phyloP scores from a whole-genome alignment of 305 asterid genomes.

The Vinca major region DNA sequence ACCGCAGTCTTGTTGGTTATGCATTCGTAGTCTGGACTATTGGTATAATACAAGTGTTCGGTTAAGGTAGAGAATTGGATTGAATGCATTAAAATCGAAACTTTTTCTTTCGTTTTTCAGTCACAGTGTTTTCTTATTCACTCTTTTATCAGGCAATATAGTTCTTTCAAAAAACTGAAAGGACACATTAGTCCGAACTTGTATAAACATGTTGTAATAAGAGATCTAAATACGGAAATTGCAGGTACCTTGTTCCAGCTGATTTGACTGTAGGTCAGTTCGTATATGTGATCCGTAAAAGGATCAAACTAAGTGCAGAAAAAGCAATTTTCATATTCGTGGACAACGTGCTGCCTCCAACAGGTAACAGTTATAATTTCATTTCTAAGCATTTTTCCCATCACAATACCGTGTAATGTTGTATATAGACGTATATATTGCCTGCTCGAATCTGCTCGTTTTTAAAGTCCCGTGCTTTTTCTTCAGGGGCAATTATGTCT shows the following conservation, averaged over 20 bases:
- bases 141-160: too few species aligned
- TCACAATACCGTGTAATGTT: background rate
- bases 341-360: constrained; percentile 40
- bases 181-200: too few species aligned
- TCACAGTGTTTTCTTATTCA: too few species aligned
- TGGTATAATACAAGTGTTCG: background rate
- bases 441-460: too few species aligned
- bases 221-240: constrained; percentile 11
- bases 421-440: background rate
- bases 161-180: too few species aligned
- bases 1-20: background rate
- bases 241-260: constrained; percentile 45
- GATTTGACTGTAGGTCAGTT: constrained; percentile 43
- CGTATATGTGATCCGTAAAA: constrained; percentile 42
- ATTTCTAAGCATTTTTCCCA: background rate
- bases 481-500: constrained; percentile 39
- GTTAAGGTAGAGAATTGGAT: background rate
- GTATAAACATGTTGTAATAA: background rate
- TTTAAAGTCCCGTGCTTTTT: background rate
- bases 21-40: background rate
- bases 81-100: background rate
- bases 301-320: constrained; percentile 45
- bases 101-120: background rate
- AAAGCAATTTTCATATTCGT: constrained; percentile 39
- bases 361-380: constrained; percentile 18